Base-by-base conservation (phyloP, 192 early-diverging fungal genomes). In the Backusella westeae region DNA sequence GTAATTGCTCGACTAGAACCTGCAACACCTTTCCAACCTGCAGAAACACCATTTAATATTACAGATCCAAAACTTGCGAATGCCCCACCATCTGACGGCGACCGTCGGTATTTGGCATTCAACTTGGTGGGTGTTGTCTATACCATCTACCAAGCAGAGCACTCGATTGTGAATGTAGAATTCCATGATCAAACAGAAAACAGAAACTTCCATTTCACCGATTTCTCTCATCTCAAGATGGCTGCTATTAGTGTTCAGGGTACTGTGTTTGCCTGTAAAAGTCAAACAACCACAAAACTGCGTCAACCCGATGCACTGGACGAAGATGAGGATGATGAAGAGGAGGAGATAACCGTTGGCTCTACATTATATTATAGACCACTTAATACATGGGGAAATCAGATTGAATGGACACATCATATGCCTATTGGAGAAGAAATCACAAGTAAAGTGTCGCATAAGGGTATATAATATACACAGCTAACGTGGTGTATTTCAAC, bases 101-200 rank as follows among this genome's bases (percentile, higher is more conserved):
- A 87, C 19, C 87, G 89, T 38, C 87, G 89, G 6, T 92, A 91
- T 68, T 81, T 93, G 85, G 95, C 92, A 17, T 96, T 96, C 81
- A 97, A 97, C 76, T 82, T 96, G 81, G 75, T 95, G 17, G 97
- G 97, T 26, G 83, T 88, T 5, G 90, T 99, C 19, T 88, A 89
- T 63, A 85, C 90, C 6, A 89, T 96, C 35, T 86, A 91, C 39
- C 88, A 94, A 74, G 87, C 85, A 15, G 82, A 89, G 2, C 89
- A 94, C 82, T 88, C 89, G 26, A 94, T 91, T 14, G 78, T 99
- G 17, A 92, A 94, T 78, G 91, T 99, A 5, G 93, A 94, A 63
- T 97, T 94, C 75, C 92, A 96, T 81, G 96, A 99, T 87, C 90
- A 94, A 74, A 86, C 94, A 17, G 72, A 89, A 7, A 82, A 88